Base-by-base conservation (phyloP, 331 rosid species). In the Telfairia occidentalis region DNA sequence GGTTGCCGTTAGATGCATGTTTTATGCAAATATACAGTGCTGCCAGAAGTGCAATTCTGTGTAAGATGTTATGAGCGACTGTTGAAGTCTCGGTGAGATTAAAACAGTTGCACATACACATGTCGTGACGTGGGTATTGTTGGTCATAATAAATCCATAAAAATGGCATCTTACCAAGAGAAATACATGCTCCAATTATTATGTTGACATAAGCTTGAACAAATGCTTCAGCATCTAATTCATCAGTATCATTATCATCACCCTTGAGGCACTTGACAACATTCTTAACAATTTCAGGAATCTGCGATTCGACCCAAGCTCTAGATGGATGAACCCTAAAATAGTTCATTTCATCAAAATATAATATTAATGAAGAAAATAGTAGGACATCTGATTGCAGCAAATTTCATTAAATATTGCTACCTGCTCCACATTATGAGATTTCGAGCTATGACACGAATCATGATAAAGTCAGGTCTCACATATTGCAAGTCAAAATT, bases 361-460 rank as follows among this genome's bases (percentile, higher is more conserved):
- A 69, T 38, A 81, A 79, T 64, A 59, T 75, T 80, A 76, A 72
- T 79, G 66, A 57, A 35, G 75, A 60, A 78, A 71, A 80, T 71
- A 71, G 58, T 71, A 71, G 58, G 65, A 71, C 43, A 59, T 55
- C 81, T 80, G 38, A 21, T 49, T 46, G 71, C 55, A 50, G 38
- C 83, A 61, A 59, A 59, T 43, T 70, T 71, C 61, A 34, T 46
- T 74, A 63, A 65, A 77, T 46, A 26, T 73, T 57, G 71, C 78
- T 86, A 94, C 98, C 98, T 91, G 91, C 92, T 86, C 98, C 97
- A 94, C 97, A 94, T 91, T 82, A 91, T 89, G 83, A 94, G 81
- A 90, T 88, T 94, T 78, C 89, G 92, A 78, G 97, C 96, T 82
- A 94, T 88, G 86, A 94, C 96, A 4, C 96, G 94, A 61, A 94